phyloP scores from a whole-genome alignment of 441 rosid species.

The Euphorbia corollata region DNA sequence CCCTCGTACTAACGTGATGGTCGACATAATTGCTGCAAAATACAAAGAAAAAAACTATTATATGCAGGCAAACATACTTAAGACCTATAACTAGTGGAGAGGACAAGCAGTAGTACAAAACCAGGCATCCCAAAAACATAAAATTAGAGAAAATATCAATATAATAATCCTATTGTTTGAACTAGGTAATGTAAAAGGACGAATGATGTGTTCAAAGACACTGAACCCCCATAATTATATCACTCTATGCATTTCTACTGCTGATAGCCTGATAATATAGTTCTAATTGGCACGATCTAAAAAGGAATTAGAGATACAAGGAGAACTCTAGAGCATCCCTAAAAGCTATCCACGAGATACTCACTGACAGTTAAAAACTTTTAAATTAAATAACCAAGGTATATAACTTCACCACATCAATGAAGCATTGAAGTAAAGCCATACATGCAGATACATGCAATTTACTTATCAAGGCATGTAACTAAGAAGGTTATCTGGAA shows the following conservation, averaged over 20 bases:
- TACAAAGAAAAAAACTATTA: neutral
- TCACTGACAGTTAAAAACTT: neutral
- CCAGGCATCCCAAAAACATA: constrained; percentile 4
- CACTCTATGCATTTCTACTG: neutral
- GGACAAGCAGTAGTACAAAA: neutral
- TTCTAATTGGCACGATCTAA: neutral
- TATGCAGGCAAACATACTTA: neutral
- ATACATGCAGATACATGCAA: neutral
- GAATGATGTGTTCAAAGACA: constrained; percentile 1
- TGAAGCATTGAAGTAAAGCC: neutral
- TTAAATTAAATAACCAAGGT: neutral
- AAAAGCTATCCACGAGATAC: neutral
- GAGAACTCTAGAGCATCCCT: too few species aligned
- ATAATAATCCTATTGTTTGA: neutral
- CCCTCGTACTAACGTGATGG: constrained; percentile 92
- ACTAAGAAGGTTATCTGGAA: neutral
- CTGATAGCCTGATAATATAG: neutral
- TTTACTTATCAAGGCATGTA: neutral
- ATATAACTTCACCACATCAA: neutral
- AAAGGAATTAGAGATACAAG: too few species aligned
- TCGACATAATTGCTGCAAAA: constrained; percentile 82
- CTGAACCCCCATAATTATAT: neutral
- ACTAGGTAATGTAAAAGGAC: neutral
- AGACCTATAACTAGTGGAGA: neutral
- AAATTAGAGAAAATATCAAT: neutral